Conservation (phyloP, 768 basidiomycete genomes). For the Boletus reticulatus region DNA sequence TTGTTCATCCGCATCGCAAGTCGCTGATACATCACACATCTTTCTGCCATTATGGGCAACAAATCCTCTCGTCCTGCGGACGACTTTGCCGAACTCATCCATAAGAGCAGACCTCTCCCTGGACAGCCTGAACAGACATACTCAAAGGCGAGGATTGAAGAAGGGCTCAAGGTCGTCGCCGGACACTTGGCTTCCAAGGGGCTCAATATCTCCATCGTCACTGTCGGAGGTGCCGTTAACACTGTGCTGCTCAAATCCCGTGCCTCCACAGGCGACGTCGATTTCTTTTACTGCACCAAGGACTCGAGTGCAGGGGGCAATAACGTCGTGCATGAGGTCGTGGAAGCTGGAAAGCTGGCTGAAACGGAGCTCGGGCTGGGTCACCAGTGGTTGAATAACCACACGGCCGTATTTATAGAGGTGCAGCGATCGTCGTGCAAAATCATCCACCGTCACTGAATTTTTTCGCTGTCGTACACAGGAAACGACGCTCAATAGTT, state of each 20-base stretch:
- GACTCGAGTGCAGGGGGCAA: not conserved
- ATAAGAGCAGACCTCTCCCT: not conserved
- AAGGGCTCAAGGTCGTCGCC: constrained; percentile 3
- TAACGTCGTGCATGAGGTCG: not conserved
- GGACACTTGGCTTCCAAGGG: not conserved
- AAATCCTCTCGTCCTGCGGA: not conserved
- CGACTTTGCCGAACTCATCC: constrained; percentile 1
- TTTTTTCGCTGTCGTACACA: not conserved
- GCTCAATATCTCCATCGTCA: constrained; percentile 3
- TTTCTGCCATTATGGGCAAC: not conserved
- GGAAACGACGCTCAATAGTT: not conserved
- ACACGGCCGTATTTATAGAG: constrained; percentile 5
- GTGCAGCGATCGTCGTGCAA: not conserved
- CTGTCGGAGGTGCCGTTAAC: constrained; percentile 10
- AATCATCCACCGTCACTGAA: not conserved
- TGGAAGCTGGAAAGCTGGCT: not conserved
- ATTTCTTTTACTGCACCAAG: constrained; percentile 11
- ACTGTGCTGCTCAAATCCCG: constrained; percentile 4
- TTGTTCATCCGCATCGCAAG: not conserved
- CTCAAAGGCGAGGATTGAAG: constrained; percentile 1
- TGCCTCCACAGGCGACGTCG: constrained; percentile 9
- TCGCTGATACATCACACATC: not conserved
- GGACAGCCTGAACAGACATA: constrained; percentile 1
- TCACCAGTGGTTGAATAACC: constrained; percentile 9
- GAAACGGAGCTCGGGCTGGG: not conserved